Conservation (phyloP, 139 green algal genomes). For the Bryopsis sp. region DNA sequence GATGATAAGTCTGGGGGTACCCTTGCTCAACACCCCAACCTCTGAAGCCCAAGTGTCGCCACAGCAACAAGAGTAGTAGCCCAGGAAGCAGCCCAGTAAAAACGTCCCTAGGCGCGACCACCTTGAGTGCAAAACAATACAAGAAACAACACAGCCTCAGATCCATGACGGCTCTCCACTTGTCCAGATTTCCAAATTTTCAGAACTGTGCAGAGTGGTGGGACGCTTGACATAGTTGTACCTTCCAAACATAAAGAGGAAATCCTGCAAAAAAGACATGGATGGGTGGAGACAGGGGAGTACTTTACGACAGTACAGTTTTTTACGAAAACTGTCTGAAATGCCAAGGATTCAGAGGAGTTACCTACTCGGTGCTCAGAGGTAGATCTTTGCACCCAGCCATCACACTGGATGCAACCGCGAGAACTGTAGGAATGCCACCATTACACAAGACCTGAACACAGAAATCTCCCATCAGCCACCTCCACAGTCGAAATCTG, state of each 20-base stretch:
- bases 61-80: slow-evolving; percentile 83
- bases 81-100: slow-evolving; percentile 56
- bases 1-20: slow-evolving; percentile 73
- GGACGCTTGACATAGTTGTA: slow-evolving; percentile 2
- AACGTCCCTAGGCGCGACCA: slow-evolving; percentile 31
- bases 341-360: not conserved
- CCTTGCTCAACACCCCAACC: slow-evolving; percentile 62
- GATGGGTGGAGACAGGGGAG: not conserved
- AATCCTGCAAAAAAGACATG: not conserved
- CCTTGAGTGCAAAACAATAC: not conserved
- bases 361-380: slow-evolving; percentile 21
- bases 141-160: slow-evolving; percentile 5
- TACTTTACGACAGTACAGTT: slow-evolving; percentile 2
- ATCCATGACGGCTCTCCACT: not conserved
- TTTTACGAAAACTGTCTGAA: not conserved
- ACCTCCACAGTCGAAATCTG: too few species aligned
- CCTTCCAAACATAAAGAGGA: slow-evolving; percentile 19
- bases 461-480: not conserved
- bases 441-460: slow-evolving; percentile 49
- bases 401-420: slow-evolving; percentile 40
- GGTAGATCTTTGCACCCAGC: slow-evolving; percentile 47
- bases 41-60: slow-evolving; percentile 90
- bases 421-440: slow-evolving; percentile 38
- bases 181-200: not conserved
- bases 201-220: not conserved